These are phyloP conservation scores for Trichosporon inkin DNA, from an alignment of 1,284 basidiomycete species.

Conservation along the genomic window DNA sequence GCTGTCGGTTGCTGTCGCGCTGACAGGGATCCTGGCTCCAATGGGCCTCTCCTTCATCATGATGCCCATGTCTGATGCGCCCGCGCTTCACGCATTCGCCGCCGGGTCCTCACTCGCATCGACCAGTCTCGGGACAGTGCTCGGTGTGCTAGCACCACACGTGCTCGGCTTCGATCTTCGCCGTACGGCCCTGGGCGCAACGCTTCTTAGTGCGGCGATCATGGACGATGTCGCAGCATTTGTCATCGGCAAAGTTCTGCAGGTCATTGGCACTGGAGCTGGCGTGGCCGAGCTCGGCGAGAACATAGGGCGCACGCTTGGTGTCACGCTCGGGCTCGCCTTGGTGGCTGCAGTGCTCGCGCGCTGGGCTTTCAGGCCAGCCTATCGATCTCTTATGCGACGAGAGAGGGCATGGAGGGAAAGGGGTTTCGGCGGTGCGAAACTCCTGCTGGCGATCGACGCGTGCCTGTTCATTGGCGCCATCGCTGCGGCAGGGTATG, in stretches of 20 bases:
- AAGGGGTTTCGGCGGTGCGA: slow-evolving; percentile 16
- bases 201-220: slow-evolving; percentile 56
- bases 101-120: slow-evolving; percentile 57
- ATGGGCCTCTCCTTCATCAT: slow-evolving; percentile 54
- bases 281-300: slow-evolving; percentile 25
- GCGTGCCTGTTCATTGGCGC: slow-evolving; percentile 37
- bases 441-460: slow-evolving; percentile 35
- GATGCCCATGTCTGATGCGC: slow-evolving; percentile 51
- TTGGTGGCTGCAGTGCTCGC: slow-evolving; percentile 22
- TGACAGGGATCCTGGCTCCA: slow-evolving; percentile 54
- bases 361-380: slow-evolving; percentile 22
- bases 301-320: slow-evolving; percentile 33
- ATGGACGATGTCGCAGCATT: slow-evolving; percentile 59
- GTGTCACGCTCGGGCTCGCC: slow-evolving; percentile 29
- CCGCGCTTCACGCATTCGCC: slow-evolving; percentile 54
- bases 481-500: slow-evolving; percentile 38
- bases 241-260: slow-evolving; percentile 55
- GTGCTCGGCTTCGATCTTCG: slow-evolving; percentile 45
- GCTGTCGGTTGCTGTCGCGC: slow-evolving; percentile 52
- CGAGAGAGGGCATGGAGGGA: slow-evolving; percentile 9
- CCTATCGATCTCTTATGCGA: slow-evolving; percentile 13
- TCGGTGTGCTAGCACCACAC: slow-evolving; percentile 52
- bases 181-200: slow-evolving; percentile 54
- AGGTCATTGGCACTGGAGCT: slow-evolving; percentile 40
- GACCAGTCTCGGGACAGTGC: slow-evolving; percentile 58